Base-by-base conservation (phyloP, 2,329 filamentous ascomycete genomes). In the Neopestalotiopsis clavispora region DNA sequence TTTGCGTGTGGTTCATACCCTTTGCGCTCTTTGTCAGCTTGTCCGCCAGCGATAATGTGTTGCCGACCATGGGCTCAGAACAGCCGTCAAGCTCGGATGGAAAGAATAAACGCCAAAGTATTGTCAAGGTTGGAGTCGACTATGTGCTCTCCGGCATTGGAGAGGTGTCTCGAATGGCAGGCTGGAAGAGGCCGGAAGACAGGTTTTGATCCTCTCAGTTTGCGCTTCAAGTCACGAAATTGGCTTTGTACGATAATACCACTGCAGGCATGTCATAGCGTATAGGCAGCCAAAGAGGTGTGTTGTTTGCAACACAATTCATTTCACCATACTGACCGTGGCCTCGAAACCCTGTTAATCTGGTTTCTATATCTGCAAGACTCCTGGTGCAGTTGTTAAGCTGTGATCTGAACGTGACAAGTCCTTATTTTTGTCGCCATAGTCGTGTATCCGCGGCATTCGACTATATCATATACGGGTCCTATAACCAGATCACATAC, bases 1-100 rank as follows among this genome's bases (percentile, higher is more conserved):
- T 99, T 2, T 97, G 95, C 75, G 95, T 99, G 0, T 99, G 96
- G 96, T 86, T 99, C 1, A 93, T 98, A 0, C 96, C 96, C 0
- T 99, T 99, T 78, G 91, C 95, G 17, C 86, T 99, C 14, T 99
- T 99, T 77, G 95, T 99, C 65, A 97, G 93, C 75, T 82, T 99
- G 57, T 97, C 94, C 20, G 96, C 96, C 0, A 94, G 94, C 67
- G 96, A 99, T 78, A 98, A 98, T 77, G 94, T 98, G 3, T 83
- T 99, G 65, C 96, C 96, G 0, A 97, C 91, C 7, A 98, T 98
- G 88, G 94, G 94, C 13, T 94, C 89, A 62, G 92, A 94, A 72
- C 84, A 86, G 66, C 86, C 87, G 2, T 78, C 82, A 9, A 82
- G 80, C 30, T 78, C 80, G 4, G 81, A 84, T 65, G 82, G 82